A percentile compares a stretch with the other conserved stretches of the same genome.
These are phyloP conservation scores for Phytophthora megakarya DNA, from an alignment of 352 stramenopile species.

Conservation along the genomic window DNA sequence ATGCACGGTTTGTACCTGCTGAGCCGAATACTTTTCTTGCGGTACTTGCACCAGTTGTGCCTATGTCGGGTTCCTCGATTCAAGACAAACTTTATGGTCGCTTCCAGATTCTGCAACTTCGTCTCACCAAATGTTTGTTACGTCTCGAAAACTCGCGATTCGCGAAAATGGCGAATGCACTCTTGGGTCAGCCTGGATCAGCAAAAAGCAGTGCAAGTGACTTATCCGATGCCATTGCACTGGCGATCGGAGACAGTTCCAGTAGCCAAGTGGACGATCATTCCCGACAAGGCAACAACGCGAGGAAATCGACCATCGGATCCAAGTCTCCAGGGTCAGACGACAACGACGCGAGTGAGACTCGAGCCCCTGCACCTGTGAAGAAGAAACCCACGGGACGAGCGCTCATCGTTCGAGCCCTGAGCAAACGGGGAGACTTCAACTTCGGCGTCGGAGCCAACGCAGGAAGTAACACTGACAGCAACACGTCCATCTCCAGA, in stretches of 20 bases:
- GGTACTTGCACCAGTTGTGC: constrained; percentile 47
- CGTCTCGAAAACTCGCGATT: constrained; percentile 62
- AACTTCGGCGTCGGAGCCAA: constrained; percentile 19
- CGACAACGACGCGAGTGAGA: constrained; percentile 45
- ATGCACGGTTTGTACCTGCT: constrained; percentile 66
- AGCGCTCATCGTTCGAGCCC: constrained; percentile 33
- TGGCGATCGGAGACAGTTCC: constrained; percentile 43
- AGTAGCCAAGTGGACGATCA: constrained; percentile 7
- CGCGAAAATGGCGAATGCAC: constrained; percentile 31
- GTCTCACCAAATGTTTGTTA: constrained; percentile 64
- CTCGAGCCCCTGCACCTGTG: constrained; percentile 47
- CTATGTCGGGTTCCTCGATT: constrained; percentile 47
- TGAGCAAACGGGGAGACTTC: constrained; percentile 44
- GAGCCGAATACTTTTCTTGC: constrained; percentile 65
- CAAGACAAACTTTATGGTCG: constrained; percentile 77
- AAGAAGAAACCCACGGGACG: constrained; percentile 59
- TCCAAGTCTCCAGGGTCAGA: constrained; percentile 12
- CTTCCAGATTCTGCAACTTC: constrained; percentile 72
- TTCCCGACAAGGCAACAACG: constrained; percentile 9
- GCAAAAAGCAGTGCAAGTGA: constrained; percentile 31
- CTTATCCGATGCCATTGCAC: constrained; percentile 43
- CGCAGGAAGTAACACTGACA: constrained; percentile 31
- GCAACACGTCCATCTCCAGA: constrained; percentile 25
- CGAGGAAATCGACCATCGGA: constrained; percentile 18
- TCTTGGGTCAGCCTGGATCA: constrained; percentile 19